Base-by-base conservation (phyloP, 495 filamentous ascomycete species). In the Annulohypoxylon nitens region DNA sequence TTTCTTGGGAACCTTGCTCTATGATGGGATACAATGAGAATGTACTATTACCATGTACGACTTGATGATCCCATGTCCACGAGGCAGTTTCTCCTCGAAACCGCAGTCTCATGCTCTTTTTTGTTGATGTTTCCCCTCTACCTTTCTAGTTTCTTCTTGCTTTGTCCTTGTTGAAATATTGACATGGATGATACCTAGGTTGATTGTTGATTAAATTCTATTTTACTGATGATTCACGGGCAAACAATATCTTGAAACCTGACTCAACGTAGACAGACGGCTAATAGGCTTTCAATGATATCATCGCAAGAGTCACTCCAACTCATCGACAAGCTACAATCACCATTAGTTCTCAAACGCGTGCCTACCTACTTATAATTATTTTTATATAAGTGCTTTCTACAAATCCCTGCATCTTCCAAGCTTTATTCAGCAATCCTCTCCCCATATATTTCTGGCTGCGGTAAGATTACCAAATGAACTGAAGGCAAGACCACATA, bases 201-300 rank as follows among this genome's bases (percentile, higher is more conserved):
- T 23, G 20, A 23, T 23, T 23, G 8, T 20, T 5, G 18, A 57
- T 14, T 57, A 9, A 37, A 2, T 33, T 37, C 34, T 1, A 20
- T 18, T n/a, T 33, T 33, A 30, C 11, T 10, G 20, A 3, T 37
- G 30, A 36, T 57, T 57, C 8, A 18, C 14, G 14, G 53, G 33
- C 53, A 57, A 57, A 57, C 53, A 57, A 10, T 57, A 9, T 33
- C 53, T 10, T 20, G 16, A 16, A 36, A 4, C 53, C n/a, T 57
- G 53, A 57, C 33, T 57, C 53, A 57, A 57, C 5, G 1, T 37
- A 36, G 30, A 37, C n/a, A 30, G 30, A 37, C 33, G 30, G 30
- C 50, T 26, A 34, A n/a, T 37, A 14, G 18, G 6, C 14, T 30
- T 20, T 37, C 16, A 33, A 20, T 6, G 20, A 20, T n/a, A 20